Evolutionary conservation across 192 early-diverging fungal genomes (phyloP).

Genomic region (Rhizophlyctis rosea): DNA sequence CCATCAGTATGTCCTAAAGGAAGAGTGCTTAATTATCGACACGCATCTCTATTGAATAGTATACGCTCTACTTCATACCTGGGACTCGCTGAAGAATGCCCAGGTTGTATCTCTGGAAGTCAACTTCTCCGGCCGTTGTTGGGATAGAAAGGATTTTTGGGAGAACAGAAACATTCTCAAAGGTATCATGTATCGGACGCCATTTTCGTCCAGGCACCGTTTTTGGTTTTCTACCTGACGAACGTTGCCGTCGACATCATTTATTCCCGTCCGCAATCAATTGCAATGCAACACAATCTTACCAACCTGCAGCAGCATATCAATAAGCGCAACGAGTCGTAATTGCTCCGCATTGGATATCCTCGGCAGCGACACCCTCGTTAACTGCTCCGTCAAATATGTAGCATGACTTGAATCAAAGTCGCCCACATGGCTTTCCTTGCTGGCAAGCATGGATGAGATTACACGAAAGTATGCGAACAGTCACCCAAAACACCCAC

Average conservation of each 20-base stretch:
- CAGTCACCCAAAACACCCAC: no score
- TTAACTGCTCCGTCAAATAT: conserved; percentile 58
- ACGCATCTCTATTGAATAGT: background rate
- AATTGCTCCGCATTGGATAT: conserved; percentile 69
- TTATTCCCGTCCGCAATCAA: conserved; percentile 1
- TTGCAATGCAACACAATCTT: background rate
- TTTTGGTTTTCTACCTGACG: conserved; percentile 67
- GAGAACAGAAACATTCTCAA: conserved; percentile 64
- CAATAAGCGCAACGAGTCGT: conserved; percentile 72
- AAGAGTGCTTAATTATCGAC: conserved; percentile 1
- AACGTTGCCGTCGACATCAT: background rate
- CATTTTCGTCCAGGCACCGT: conserved; percentile 79
- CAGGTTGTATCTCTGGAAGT: conserved; percentile 67
- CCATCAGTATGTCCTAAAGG: conserved; percentile 60
- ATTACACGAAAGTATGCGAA: no score
- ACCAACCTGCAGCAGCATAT: conserved; percentile 63
- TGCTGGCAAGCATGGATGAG: conserved; percentile 9
- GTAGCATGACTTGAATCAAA: conserved; percentile 39
- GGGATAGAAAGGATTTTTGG: conserved; percentile 20
- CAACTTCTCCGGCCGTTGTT: conserved; percentile 10
- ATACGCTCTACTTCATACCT: conserved; percentile 51
- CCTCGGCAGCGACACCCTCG: conserved; percentile 51
- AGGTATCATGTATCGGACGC: conserved; percentile 74
- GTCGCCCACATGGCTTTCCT: conserved; percentile 25
- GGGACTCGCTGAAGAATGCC: conserved; percentile 88